A percentile compares a stretch with the other conserved stretches of the same genome.
These are phyloP conservation scores for Helminthosporium solani DNA, from an alignment of 2,329 filamentous ascomycete species.

Conservation along the genomic window DNA sequence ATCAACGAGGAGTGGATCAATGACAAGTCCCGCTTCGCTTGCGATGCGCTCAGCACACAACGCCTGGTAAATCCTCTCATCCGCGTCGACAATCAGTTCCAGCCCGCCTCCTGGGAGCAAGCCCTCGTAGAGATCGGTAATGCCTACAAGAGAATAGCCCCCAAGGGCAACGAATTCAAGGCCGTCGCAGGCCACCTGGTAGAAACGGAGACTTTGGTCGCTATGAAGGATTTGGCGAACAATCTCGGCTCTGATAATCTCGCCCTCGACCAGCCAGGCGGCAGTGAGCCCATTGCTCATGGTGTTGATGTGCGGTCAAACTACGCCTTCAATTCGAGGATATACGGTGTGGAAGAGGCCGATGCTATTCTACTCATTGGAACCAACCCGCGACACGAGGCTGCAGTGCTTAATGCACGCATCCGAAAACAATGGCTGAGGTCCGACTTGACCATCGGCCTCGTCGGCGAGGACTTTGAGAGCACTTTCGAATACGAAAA, in stretches of 20 bases:
- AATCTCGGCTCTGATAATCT: conserved; percentile 95
- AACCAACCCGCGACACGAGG: conserved; percentile 93
- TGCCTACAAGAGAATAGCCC: conserved; percentile 75
- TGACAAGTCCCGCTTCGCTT: conserved; percentile 95
- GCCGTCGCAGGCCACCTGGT: conserved; percentile 86
- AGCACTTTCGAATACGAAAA: conserved; percentile 96
- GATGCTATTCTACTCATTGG: conserved; percentile 90
- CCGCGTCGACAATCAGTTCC: conserved; percentile 84
- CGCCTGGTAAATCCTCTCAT: conserved; percentile 89
- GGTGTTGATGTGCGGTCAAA: conserved; percentile 91
- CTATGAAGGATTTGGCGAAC: conserved; percentile 96
- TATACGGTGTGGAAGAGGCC: conserved; percentile 90
- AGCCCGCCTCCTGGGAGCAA: conserved; percentile 93
- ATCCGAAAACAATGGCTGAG: conserved; percentile 98
- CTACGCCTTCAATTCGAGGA: conserved; percentile 95
- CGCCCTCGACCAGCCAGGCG: conserved; percentile 84
- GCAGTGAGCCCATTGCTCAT: conserved; percentile 81
- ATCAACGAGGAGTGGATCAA: conserved; percentile 99
- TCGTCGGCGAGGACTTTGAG: conserved; percentile 87
- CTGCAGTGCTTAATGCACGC: conserved; percentile 89
- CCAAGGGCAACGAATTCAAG: conserved; percentile 94
- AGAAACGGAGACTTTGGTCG: conserved; percentile 90
- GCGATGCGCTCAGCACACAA: conserved; percentile 95
- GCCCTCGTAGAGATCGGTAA: conserved; percentile 82
- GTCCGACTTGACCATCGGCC: conserved; percentile 88